Base-by-base conservation (phyloP, 2,329 filamentous ascomycete species). In the Penicillium sp. region DNA sequence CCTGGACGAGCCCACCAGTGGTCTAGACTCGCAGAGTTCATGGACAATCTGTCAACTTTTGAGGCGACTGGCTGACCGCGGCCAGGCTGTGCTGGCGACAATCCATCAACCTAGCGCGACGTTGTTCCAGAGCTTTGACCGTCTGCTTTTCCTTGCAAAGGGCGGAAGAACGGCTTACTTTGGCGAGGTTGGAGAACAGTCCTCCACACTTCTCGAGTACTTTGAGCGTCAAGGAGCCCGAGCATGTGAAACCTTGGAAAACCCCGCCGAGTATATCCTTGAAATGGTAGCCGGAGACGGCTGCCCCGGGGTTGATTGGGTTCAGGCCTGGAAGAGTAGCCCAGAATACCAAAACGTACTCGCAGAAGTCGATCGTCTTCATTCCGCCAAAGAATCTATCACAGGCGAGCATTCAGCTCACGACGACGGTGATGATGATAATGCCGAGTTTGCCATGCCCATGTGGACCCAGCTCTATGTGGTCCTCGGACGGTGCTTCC, bases 101-200 rank as follows among this genome's bases (percentile, higher is more conserved):
- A 79, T 83, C 14, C 81, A 83, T 63, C 81, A 83, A 60, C 81
- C 81, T 0, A 78, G 74, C 5, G 79, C 80, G 0, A 75, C 81
- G 43, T 68, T 83, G 3, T 83, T 83, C 64, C 74, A 79, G 58
- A 71, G 77, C 18, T 65, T 94, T 69, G 90, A 94, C 66, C 83
- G 88, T 58, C 82, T 94, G 7, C 79, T 93, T 30, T 90, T 94
- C 77, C 77, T 94, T 16, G 85, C 86, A 33, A 86, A 83, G 66
- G 89, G 89, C 56, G 90, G 90, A 56, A 83, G 79, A 68, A 91
- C 88, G 1, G 87, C 93, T 47, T 94, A 94, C 77, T 93, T 91
- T 66, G 90, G 89, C 55, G 84, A 90, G 3, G 86, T 93, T 57
- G 90, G 90, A 61, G 74, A 87, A 63, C 85, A 88, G 71, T 88